A percentile compares a stretch with the other conserved stretches of the same genome.
Evolutionary conservation across 805 yeast species (phyloP).

Genomic region (Maudiozyma turicensis): DNA sequence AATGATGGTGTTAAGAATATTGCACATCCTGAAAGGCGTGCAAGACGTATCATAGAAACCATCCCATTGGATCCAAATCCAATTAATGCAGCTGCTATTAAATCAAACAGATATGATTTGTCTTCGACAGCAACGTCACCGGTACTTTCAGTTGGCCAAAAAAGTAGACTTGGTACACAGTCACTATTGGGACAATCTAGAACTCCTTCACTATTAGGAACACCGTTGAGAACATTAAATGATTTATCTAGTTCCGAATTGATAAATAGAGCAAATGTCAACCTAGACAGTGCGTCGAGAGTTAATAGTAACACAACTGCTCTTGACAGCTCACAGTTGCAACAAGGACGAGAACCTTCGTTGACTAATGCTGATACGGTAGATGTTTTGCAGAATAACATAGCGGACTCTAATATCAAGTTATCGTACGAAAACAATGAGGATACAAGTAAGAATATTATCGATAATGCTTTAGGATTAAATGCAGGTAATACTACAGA

Average conservation of each 20-base stretch:
- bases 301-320: no score
- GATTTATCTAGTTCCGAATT: slow-evolving; percentile 1
- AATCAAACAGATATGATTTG: slow-evolving; percentile 2
- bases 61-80: slow-evolving; percentile 82
- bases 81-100: slow-evolving; percentile 31
- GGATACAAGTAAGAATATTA: not conserved
- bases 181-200: not conserved
- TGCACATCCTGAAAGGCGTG: slow-evolving; percentile 58
- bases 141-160: not conserved
- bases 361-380: no score
- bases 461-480: not conserved
- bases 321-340: no score
- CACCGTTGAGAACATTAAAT: not conserved
- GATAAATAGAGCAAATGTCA: not conserved
- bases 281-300: not conserved
- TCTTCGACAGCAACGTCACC: not conserved
- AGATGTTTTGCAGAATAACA: not conserved
- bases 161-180: not conserved
- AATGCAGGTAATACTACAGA: not conserved
- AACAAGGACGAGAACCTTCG: not conserved
- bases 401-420: not conserved
- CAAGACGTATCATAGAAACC: slow-evolving; percentile 64
- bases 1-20: slow-evolving; percentile 35
- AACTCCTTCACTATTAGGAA: slow-evolving; percentile 1
- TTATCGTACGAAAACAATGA: not conserved